Percentiles rank a stretch among this genome's conserved stretches.
Conservation (phyloP, 768 basidiomycete genomes). For the Russula brevipes region DNA sequence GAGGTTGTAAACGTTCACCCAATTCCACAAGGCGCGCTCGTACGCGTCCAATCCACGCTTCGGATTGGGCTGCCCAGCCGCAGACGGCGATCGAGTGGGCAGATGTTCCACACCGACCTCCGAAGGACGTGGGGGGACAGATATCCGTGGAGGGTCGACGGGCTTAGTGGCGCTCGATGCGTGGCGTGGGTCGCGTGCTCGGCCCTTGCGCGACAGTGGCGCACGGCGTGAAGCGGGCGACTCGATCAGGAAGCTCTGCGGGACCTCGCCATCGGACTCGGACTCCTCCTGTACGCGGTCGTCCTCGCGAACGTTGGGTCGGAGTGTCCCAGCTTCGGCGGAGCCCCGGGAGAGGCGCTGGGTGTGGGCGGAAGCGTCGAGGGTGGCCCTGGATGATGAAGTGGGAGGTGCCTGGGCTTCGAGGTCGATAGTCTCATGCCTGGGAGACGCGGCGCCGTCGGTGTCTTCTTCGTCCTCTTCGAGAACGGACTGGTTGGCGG, state of each 20-base stretch:
- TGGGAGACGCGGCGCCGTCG: slow-evolving; percentile 32
- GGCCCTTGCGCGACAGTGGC: slow-evolving; percentile 33
- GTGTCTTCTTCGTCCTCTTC: slow-evolving; percentile 68
- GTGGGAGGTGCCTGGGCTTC: slow-evolving; percentile 48
- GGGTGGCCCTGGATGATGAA: slow-evolving; percentile 31
- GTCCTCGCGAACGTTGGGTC: slow-evolving; percentile 67
- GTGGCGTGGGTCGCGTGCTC: slow-evolving; percentile 32
- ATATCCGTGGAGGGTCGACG: slow-evolving; percentile 41
- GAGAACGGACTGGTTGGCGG: slow-evolving; percentile 61
- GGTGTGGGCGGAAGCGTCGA: slow-evolving; percentile 40
- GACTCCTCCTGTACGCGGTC: slow-evolving; percentile 57
- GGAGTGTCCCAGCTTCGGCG: slow-evolving; percentile 53
- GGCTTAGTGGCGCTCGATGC: slow-evolving; percentile 4
- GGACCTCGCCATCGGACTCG: slow-evolving; percentile 77
- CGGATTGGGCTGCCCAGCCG: slow-evolving; percentile 35
- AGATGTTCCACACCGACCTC: slow-evolving; percentile 46
- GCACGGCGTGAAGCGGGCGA: slow-evolving; percentile 37
- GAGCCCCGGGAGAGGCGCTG: slow-evolving; percentile 57
- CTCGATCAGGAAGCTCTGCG: slow-evolving; percentile 83
- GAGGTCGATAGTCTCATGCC: slow-evolving; percentile 47
- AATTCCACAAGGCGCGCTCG: slow-evolving; percentile 94
- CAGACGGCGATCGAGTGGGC: slow-evolving; percentile 23
- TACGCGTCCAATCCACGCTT: slow-evolving; percentile 75
- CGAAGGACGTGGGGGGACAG: slow-evolving; percentile 60
- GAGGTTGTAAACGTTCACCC: slow-evolving; percentile 98